A percentile compares a stretch with the other conserved stretches of the same genome.
phyloP scores from a whole-genome alignment of 352 stramenopile genomes.

The Pythium pyrilobum region DNA sequence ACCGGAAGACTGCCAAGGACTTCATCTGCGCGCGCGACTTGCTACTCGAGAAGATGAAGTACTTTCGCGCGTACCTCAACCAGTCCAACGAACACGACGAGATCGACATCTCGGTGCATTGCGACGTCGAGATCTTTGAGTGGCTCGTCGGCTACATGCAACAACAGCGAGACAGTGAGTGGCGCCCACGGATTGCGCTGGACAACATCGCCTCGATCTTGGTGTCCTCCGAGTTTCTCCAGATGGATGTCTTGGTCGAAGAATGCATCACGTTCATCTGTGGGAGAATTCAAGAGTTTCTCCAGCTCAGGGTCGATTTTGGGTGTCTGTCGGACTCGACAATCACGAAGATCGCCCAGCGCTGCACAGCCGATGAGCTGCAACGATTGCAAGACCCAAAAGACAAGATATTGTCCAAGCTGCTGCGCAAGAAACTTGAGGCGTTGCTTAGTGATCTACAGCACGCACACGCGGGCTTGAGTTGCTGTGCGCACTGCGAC shows the following conservation, averaged over 20 bases:
- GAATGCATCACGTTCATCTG: slow-evolving; percentile 82
- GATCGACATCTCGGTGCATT: slow-evolving; percentile 92
- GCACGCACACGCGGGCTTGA: slow-evolving; percentile 13
- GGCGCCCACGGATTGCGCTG: slow-evolving; percentile 43
- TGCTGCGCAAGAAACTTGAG: slow-evolving; percentile 83
- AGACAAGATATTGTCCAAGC: slow-evolving; percentile 83
- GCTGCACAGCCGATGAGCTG: slow-evolving; percentile 51
- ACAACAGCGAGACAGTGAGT: slow-evolving; percentile 40
- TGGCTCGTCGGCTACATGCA: slow-evolving; percentile 90
- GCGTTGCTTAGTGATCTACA: slow-evolving; percentile 36
- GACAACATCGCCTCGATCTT: slow-evolving; percentile 85
- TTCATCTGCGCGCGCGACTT: slow-evolving; percentile 78
- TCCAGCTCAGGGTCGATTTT: slow-evolving; percentile 84
- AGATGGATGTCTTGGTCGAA: slow-evolving; percentile 86
- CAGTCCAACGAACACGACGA: slow-evolving; percentile 79
- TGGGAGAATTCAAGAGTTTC: slow-evolving; percentile 66
- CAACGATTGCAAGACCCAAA: slow-evolving; percentile 75
- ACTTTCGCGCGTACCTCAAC: slow-evolving; percentile 85
- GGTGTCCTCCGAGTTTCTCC: slow-evolving; percentile 89
- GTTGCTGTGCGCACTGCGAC: slow-evolving; percentile 40
- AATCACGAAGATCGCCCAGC: slow-evolving; percentile 59
- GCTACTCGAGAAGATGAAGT: slow-evolving; percentile 88
- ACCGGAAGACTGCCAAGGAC: slow-evolving; percentile 78
- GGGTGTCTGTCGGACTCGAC: slow-evolving; percentile 75
- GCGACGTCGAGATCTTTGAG: slow-evolving; percentile 90